phyloP scores from a whole-genome alignment of 257 asterid genomes.

The Leptodermis oblonga region DNA sequence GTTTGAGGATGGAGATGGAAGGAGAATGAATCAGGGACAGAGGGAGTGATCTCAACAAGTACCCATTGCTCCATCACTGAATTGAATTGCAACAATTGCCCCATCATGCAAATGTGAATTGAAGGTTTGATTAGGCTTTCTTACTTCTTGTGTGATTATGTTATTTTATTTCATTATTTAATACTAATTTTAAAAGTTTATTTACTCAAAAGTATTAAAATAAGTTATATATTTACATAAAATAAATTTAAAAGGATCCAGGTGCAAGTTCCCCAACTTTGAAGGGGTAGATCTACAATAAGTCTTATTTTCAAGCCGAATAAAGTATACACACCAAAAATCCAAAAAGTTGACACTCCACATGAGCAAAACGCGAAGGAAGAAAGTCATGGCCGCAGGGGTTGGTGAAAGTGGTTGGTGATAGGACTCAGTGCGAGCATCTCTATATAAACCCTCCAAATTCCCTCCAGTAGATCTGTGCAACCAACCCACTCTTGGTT shows the following conservation, averaged over 20 bases:
- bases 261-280: neutral
- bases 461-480: slow-evolving; percentile 8
- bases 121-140: too few relatives aligned
- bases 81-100: too few relatives aligned
- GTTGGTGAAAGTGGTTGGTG: slow-evolving; percentile 12
- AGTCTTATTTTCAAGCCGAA: neutral
- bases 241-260: neutral
- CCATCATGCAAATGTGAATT: too few relatives aligned
- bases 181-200: too few relatives aligned
- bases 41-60: too few relatives aligned
- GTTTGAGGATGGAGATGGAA: too few relatives aligned
- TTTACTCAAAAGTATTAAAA: too few relatives aligned
- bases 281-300: neutral
- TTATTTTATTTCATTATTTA: too few relatives aligned
- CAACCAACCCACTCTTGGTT: neutral
- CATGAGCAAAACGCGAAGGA: neutral
- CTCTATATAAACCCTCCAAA: neutral
- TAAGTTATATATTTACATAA: too few relatives aligned
- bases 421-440: neutral
- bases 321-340: neutral
- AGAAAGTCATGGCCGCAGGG: slow-evolving; percentile 1
- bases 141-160: too few relatives aligned
- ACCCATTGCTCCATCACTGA: too few relatives aligned
- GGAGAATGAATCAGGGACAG: too few relatives aligned
- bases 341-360: neutral